Evolutionary conservation across 2,329 filamentous ascomycete genomes (phyloP).

Genomic region (Dissoconium aciculare): DNA sequence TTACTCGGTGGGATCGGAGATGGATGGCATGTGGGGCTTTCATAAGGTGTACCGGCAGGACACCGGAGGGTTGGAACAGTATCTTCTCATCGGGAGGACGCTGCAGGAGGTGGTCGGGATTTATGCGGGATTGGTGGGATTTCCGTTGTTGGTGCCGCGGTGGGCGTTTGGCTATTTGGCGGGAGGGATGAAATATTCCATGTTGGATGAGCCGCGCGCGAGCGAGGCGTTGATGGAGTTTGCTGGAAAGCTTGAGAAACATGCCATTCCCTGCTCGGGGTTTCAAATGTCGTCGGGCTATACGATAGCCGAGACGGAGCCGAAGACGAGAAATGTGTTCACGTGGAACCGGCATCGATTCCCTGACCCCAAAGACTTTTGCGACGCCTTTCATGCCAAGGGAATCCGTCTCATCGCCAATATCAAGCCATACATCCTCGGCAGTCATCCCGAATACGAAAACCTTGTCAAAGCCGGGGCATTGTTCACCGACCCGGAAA

Average conservation of each 20-base stretch:
- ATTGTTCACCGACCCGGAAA: conserved; percentile 46
- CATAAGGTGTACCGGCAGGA: conserved; percentile 63
- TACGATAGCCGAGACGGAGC: conserved; percentile 49
- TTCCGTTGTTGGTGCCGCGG: conserved; percentile 51
- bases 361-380: conserved; percentile 50
- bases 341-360: conserved; percentile 60
- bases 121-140: conserved; percentile 54
- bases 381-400: conserved; percentile 44
- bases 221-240: conserved; percentile 45
- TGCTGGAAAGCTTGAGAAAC: conserved; percentile 43
- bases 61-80: conserved; percentile 57
- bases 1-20: conserved; percentile 54
- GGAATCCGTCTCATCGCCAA: conserved; percentile 57
- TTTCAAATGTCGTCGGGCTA: conserved; percentile 63
- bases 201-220: conserved; percentile 41
- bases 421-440: conserved; percentile 57
- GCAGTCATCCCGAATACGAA: conserved; percentile 50
- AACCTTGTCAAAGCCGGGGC: conserved; percentile 44
- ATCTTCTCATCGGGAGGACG: conserved; percentile 51
- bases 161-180: conserved; percentile 62
- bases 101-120: conserved; percentile 49
- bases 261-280: conserved; percentile 55
- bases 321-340: conserved; percentile 56
- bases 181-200: conserved; percentile 49
- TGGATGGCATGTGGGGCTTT: conserved; percentile 61